Conservation (phyloP, 1,284 basidiomycete species). For the Fomitopsis schrenkii region DNA sequence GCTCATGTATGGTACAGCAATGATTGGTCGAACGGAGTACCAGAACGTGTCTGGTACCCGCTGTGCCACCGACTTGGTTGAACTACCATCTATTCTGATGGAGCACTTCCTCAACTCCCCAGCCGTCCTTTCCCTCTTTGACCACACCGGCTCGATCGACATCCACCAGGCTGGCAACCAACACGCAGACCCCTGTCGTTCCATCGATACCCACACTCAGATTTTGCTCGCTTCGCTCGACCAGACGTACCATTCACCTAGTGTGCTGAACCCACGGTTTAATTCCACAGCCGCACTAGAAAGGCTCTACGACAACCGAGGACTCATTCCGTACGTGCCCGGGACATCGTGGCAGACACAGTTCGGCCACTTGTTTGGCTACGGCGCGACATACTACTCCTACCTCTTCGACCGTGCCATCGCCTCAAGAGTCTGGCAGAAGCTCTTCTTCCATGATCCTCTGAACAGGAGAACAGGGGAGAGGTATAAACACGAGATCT, state of each 20-base stretch:
- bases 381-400: conserved; percentile 97
- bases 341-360: conserved; percentile 93
- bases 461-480: conserved; percentile 70
- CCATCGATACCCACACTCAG: conserved; percentile 86
- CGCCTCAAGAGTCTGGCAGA: conserved; percentile 83
- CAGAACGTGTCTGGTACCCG: conserved; percentile 98
- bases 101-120: conserved; percentile 92
- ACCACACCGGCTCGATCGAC: conserved; percentile 40
- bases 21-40: conserved; percentile 97
- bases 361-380: conserved; percentile 94
- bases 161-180: conserved; percentile 47
- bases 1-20: conserved; percentile 52
- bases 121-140: conserved; percentile 78
- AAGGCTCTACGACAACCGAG: conserved; percentile 64
- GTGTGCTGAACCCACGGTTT: conserved; percentile 52
- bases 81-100: conserved; percentile 98
- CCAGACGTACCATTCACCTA: conserved; percentile 83
- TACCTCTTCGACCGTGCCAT: conserved; percentile 97
- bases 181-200: conserved; percentile 68
- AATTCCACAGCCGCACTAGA: conserved; percentile 70
- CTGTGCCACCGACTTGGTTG: conserved; percentile 98
- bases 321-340: conserved; percentile 76
- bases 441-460: conserved; percentile 68
- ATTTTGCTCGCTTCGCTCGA: conserved; percentile 90
- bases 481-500: conserved; percentile 71